Evolutionary conservation across 331 rosid species (phyloP).

Genomic region (Saraca asoca): DNA sequence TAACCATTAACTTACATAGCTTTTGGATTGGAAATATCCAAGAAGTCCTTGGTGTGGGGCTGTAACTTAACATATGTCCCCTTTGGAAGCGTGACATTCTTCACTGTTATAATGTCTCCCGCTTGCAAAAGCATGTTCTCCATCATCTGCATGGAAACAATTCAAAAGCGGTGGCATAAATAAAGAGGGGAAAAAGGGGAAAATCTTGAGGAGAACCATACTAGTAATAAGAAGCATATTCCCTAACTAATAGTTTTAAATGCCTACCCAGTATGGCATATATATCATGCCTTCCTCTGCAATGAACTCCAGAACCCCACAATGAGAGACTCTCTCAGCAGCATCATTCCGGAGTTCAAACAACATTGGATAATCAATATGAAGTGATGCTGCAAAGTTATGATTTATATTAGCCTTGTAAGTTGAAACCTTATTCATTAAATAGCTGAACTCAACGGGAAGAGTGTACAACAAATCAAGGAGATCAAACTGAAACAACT

Average conservation of each 20-base stretch:
- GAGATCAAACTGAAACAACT: slow-evolving; percentile 44
- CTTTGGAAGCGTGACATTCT: slow-evolving; percentile 91
- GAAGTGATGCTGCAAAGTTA: slow-evolving; percentile 78
- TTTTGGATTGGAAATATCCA: slow-evolving; percentile 97
- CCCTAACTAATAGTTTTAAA: slow-evolving; percentile 17
- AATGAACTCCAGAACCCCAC: slow-evolving; percentile 96
- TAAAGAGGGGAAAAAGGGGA: slow-evolving; percentile 17
- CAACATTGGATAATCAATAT: slow-evolving; percentile 98
- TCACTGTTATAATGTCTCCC: slow-evolving; percentile 78
- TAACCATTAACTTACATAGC: slow-evolving; percentile 78
- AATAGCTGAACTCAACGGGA: background rate
- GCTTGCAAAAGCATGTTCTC: slow-evolving; percentile 95
- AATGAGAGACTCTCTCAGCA: slow-evolving; percentile 81
- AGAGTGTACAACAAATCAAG: background rate
- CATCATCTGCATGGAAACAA: slow-evolving; percentile 70
- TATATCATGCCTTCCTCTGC: slow-evolving; percentile 99
- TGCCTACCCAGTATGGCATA: slow-evolving; percentile 97
- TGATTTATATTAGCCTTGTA: slow-evolving; percentile 31
- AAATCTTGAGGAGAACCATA: slow-evolving; percentile 16
- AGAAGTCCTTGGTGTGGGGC: slow-evolving; percentile 93
- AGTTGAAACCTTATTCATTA: slow-evolving; percentile 8
- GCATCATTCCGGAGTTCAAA: slow-evolving; percentile 83
- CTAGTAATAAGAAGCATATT: slow-evolving; percentile 27
- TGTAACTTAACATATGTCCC: slow-evolving; percentile 96
- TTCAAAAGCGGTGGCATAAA: slow-evolving; percentile 17